Base-by-base conservation (phyloP, 2,329 filamentous ascomycete genomes). In the Knufia fluminis region DNA sequence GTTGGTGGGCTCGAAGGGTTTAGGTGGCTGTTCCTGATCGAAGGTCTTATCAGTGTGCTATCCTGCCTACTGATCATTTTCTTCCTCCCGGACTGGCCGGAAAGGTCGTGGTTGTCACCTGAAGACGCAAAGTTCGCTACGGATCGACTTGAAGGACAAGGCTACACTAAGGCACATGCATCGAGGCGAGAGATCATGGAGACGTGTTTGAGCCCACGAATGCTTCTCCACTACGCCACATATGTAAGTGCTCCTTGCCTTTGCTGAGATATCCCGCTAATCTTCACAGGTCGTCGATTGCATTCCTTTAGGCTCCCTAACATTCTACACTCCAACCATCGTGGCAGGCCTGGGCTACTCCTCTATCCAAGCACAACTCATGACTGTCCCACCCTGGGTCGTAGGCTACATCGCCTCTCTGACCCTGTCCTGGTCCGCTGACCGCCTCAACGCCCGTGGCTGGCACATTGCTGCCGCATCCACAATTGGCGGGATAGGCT, bases 241-340 rank as follows among this genome's bases (percentile, higher is more conserved):
- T 19, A 43, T 43, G 40, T 17, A 20, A 20, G 40, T 17, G 40
- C 6, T 7, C 26, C 26, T n/a, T 40, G 8, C 36, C 20, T 17
- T 33, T n/a, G 31, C 31, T 33, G 31, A n/a, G 31, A 33, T 10
- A 9, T 9, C n/a, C n/a, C n/a, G n/a, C n/a, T n/a, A n/a, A n/a
- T n/a, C n/a, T n/a, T n/a, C n/a, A n/a, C n/a, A n/a, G n/a, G n/a
- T n/a, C n/a, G n/a, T n/a, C n/a, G n/a, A n/a, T n/a, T n/a, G n/a
- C n/a, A 61, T 82, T 61, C 76, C 84, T 83, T 70, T 87, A 2
- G 88, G 88, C 62, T 81, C 81, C 4, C 87, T 88, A 66, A 82
- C 78, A n/a, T 67, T 64, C 69, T 84, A 72, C 62, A 73, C 82
- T 0, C 82, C 82, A 0, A 80, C 77, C 2, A 84, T 86, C 48